Evolutionary conservation across 139 green algal genomes (phyloP), one percentile per base, ranked within the genome.

Genomic region (Tetraselmis striata): DNA sequence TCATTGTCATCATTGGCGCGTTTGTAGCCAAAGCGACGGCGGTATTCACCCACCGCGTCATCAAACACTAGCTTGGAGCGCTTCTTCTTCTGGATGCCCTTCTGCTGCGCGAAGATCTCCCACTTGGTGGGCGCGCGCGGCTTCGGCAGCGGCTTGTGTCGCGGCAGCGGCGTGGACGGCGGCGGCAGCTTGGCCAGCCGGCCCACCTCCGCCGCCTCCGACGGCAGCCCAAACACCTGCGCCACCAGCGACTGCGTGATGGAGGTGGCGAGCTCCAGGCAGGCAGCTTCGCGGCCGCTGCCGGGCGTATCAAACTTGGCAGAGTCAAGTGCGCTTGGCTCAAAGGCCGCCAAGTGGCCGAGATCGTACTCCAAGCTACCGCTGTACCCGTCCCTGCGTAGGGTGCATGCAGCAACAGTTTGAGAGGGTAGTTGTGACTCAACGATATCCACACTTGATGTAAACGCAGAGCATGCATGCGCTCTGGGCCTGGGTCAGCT

Each of bases 21-120:
- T 79, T 98, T 93, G 92, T 98, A 99, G 1, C 96, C 96, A 85
- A 94, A 89, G 23, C 96, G 88, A 32, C 95, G 86, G 77, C 85
- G 85, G 89, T 90, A 98, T 78, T 97, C 93, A 28, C 85, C 77
- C 22, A 79, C 75, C 1, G 84, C 81, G 81, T 99, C 96, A 77
- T 99, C 96, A 80, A 86, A 98, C 80, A 92, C 89, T 58, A 95
- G 80, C 88, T 95, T 97, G 87, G 85, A 93, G 75, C 93, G 91
- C 90, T 99, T 99, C 77, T 94, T 95, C 81, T 93, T 94, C 2
- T 85, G 32, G 76, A 99, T 99, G 80, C 96, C 96, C 90, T 98
- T 98, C 81, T 93, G 82, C 88, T 95, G 85, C 26, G 96, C 96
- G 90, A 99, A 99, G 78, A 93, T 84, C 89, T 99, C 91, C 96